Evolutionary conservation across 108 stramenopile genomes (phyloP), one percentile per base, ranked within the genome.

Genomic region (Cafeteria roenbergensis): DNA sequence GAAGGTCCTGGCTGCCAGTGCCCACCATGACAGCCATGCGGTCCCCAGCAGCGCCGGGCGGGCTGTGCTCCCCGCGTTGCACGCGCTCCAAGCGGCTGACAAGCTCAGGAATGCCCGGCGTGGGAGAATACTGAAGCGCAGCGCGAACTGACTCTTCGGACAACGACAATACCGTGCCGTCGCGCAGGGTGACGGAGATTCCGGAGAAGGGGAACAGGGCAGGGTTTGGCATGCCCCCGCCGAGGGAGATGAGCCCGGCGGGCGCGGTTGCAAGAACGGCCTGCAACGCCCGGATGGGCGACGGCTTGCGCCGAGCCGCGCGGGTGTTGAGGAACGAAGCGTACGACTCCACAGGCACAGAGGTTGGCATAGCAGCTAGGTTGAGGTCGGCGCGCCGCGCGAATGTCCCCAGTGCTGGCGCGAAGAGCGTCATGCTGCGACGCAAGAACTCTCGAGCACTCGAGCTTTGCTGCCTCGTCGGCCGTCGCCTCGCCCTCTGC

Each of bases 201-300:
- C 28, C 26, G 8, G 58, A 25, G 31, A 70, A 69, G 3, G 77
- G 77, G 35, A 78, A 78, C 37, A 62, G 65, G 33, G 65, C 48
- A 20, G 70, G 36, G 53, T 78, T 78, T 29, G 77, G 77, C 61
- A 78, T 66, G 26, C 77, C 77, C 51, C 77, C 77, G 26, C 77
- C 77, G 8, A 78, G 74, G 27, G 67, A 69, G 20, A 78, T 70
- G 67, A 73, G 71, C 14, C 71, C 71, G n/a, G n/a, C n/a, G n/a
- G n/a, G n/a, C 35, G 65, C 57, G n/a, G 42, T 34, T 51, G 54
- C 53, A n/a, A 75, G 30, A 24, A 75, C 56, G 20, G 70, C 66
- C 64, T 61, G 55, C n/a, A 78, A 61, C 35, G 69, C 70, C 29
- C 77, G 62, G 28, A 78, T 78, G 0, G 77, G 54, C 25, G 65